Percentiles rank a stretch among this genome's conserved stretches.
Evolutionary conservation across 75 land plant genomes (phyloP).

Genomic region (Cryptomeria japonica): DNA sequence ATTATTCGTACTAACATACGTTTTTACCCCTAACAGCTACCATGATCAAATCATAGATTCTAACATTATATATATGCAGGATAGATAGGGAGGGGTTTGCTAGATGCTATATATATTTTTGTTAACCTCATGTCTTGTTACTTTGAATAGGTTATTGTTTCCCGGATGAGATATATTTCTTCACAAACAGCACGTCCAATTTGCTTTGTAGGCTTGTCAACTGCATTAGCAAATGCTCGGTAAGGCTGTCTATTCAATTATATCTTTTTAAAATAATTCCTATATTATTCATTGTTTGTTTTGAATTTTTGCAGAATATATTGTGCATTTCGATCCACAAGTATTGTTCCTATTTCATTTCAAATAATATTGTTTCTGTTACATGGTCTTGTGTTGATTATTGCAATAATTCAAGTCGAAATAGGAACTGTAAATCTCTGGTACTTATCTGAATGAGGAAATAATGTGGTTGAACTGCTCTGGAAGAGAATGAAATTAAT

Average conservation of each 20-base stretch:
- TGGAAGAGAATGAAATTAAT: neutral
- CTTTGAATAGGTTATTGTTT: conserved; percentile 87
- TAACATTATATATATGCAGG: neutral
- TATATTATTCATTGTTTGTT: neutral
- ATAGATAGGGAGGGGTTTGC: neutral
- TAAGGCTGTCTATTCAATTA: conserved; percentile 22
- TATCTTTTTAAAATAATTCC: neutral
- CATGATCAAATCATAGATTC: neutral
- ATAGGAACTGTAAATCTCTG: no score
- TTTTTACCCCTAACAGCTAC: no score
- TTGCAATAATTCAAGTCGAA: neutral
- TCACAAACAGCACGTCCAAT: conserved; percentile 88
- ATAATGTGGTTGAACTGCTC: neutral
- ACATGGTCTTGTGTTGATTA: conserved; percentile 1
- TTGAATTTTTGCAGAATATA: neutral
- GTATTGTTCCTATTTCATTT: neutral
- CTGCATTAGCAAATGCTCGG: conserved; percentile 99
- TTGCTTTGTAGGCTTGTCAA: conserved; percentile 94
- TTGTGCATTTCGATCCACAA: neutral
- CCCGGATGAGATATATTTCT: conserved; percentile 98
- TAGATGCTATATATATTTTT: neutral
- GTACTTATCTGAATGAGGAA: neutral
- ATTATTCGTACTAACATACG: no score
- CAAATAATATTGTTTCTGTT: neutral
- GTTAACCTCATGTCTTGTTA: neutral